Evolutionary conservation across 2,329 filamentous ascomycete genomes (phyloP).

Genomic region (Trichoderma afroharzianum): DNA sequence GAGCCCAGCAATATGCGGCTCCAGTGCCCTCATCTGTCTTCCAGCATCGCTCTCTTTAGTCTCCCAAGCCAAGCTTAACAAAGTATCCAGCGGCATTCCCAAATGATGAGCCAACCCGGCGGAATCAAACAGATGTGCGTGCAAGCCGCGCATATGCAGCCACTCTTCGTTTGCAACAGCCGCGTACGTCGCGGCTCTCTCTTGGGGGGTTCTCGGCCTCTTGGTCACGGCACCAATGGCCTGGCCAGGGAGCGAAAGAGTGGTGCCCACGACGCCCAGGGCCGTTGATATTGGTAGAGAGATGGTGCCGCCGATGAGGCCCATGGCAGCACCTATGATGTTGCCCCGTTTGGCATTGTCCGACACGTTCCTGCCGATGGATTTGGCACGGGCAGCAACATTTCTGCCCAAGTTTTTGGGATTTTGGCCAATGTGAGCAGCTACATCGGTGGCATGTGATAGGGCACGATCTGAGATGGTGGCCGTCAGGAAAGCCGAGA

Average conservation of each 20-base stretch:
- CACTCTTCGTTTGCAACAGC: constrained; percentile 43
- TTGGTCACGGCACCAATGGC: constrained; percentile 33
- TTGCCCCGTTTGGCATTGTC: constrained; percentile 38
- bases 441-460: constrained; percentile 41
- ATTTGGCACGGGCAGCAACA: constrained; percentile 35
- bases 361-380: constrained; percentile 35
- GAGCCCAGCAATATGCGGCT: constrained; percentile 29
- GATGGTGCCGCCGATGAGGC: constrained; percentile 37
- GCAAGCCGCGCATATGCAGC: constrained; percentile 38
- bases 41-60: constrained; percentile 21
- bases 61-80: constrained; percentile 37
- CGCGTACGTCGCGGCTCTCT: constrained; percentile 41
- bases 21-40: constrained; percentile 26
- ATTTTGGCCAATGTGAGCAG: constrained; percentile 32
- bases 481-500: constrained; percentile 45
- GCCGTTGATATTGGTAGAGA: constrained; percentile 38
- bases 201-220: constrained; percentile 39
- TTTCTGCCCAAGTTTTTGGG: constrained; percentile 37
- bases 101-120: constrained; percentile 29
- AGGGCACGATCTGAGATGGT: constrained; percentile 43
- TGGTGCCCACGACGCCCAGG: constrained; percentile 34
- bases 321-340: constrained; percentile 36
- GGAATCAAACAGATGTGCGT: constrained; percentile 36
- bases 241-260: constrained; percentile 32
- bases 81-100: constrained; percentile 31